These are phyloP conservation scores for Candida parachauliodes DNA, from an alignment of 805 yeast genomes.

Conservation along the genomic window DNA sequence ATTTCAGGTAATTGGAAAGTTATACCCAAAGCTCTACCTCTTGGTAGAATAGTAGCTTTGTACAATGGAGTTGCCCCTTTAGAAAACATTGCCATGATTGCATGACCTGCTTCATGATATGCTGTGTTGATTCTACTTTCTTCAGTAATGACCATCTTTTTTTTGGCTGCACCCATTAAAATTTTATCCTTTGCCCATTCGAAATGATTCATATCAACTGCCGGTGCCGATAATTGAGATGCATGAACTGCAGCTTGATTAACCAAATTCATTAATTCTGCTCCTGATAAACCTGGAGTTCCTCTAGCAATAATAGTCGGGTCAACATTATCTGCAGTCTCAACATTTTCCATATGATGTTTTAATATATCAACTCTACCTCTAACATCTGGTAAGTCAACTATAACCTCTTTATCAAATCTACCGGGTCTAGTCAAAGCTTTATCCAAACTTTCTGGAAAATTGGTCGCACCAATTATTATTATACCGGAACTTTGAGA, in stretches of 20 bases:
- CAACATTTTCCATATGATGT: conserved; percentile 90
- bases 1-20: conserved; percentile 97
- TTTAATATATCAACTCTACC: conserved; percentile 91
- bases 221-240: conserved; percentile 83
- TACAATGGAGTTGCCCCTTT: conserved; percentile 93
- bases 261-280: conserved; percentile 90
- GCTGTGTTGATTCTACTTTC: conserved; percentile 93
- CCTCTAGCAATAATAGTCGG: conserved; percentile 91
- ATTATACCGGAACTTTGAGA: conserved; percentile 91
- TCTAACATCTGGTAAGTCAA: conserved; percentile 95
- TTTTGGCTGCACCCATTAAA: conserved; percentile 95
- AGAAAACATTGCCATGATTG: conserved; percentile 93
- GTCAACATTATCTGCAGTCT: conserved; percentile 80
- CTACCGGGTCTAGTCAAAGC: conserved; percentile 98
- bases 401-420: conserved; percentile 92
- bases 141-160: conserved; percentile 96
- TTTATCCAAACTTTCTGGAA: conserved; percentile 94
- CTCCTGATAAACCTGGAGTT: conserved; percentile 98
- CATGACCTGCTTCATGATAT: conserved; percentile 99
- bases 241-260: conserved; percentile 98
- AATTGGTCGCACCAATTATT: conserved; percentile 96
- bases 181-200: conserved; percentile 99
- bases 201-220: conserved; percentile 86
- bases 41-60: conserved; percentile 94
- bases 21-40: conserved; percentile 95